Conservation (phyloP, 2,329 filamentous ascomycete genomes). For the Ophiognomonia clavigignenti-juglandacearum region DNA sequence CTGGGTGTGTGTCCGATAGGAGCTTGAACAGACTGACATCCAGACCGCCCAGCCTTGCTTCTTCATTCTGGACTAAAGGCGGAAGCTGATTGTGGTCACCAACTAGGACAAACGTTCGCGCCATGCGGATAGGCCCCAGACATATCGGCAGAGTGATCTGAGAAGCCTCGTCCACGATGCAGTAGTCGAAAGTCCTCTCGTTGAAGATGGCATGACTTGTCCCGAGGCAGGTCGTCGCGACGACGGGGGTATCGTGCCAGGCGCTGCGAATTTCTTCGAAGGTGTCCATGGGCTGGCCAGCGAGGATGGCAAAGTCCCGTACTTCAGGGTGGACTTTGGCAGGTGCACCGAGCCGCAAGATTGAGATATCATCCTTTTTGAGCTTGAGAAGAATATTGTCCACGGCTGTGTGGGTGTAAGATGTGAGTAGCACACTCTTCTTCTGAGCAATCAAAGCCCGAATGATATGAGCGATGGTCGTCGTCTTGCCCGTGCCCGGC, state of each 20-base stretch:
- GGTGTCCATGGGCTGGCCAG: conserved; percentile 64
- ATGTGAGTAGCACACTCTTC: conserved; percentile 89
- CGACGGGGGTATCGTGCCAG: conserved; percentile 82
- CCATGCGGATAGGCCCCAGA: conserved; percentile 88
- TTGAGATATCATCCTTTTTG: conserved; percentile 67
- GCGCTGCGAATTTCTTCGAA: conserved; percentile 80
- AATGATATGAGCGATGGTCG: conserved; percentile 96
- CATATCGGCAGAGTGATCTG: conserved; percentile 96
- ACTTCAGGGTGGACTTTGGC: conserved; percentile 88
- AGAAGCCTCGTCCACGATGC: conserved; percentile 95
- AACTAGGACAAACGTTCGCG: conserved; percentile 87
- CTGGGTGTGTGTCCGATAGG: conserved; percentile 81
- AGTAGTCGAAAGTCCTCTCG: conserved; percentile 91
- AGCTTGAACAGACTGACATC: conserved; percentile 93
- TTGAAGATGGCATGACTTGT: conserved; percentile 86
- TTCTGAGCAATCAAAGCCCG: conserved; percentile 80
- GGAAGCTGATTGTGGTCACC: conserved; percentile 96
- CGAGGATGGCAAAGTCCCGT: conserved; percentile 76
- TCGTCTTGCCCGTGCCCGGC: conserved; percentile 97
- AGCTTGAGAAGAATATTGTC: conserved; percentile 97
- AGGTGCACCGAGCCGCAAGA: conserved; percentile 78
- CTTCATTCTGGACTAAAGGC: conserved; percentile 87
- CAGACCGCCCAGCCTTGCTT: conserved; percentile 77
- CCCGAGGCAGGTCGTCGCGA: conserved; percentile 91
- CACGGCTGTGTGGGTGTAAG: conserved; percentile 95